Evolutionary conservation across 768 basidiomycete genomes (phyloP).

Genomic region (Pisolithus albus): DNA sequence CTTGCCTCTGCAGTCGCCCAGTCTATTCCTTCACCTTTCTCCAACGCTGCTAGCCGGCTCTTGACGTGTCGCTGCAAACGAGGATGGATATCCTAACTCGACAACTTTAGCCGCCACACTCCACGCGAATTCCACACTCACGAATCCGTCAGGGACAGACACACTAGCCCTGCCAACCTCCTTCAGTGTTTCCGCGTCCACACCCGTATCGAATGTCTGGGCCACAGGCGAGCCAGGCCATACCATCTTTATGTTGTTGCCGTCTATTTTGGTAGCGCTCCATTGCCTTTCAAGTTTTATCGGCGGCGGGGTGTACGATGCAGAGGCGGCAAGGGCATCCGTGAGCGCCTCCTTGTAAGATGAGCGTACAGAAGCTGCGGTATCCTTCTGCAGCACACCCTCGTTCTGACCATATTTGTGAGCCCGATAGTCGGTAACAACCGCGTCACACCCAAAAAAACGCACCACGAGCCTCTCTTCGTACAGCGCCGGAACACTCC

Average conservation of each 20-base stretch:
- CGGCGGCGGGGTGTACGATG: constrained; percentile 41
- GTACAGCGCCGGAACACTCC: constrained; percentile 75
- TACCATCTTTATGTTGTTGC: constrained; percentile 23
- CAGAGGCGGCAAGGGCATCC: constrained; percentile 44
- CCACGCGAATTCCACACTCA: constrained; percentile 31
- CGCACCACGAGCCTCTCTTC: constrained; percentile 71
- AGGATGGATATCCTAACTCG: constrained; percentile 63
- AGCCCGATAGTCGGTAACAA: background rate
- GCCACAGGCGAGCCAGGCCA: constrained; percentile 59
- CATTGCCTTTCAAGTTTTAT: constrained; percentile 66
- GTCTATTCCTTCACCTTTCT: constrained; percentile 67
- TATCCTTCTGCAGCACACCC: constrained; percentile 40
- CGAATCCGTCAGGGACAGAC: constrained; percentile 50
- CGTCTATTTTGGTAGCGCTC: constrained; percentile 26
- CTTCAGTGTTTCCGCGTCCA: constrained; percentile 42
- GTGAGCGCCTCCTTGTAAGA: constrained; percentile 61
- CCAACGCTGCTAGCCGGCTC: constrained; percentile 62
- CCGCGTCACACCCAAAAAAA: constrained; percentile 2
- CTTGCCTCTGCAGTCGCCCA: constrained; percentile 85
- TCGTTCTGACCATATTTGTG: constrained; percentile 11
- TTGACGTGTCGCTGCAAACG: constrained; percentile 76
- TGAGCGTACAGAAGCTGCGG: constrained; percentile 45
- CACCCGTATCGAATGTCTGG: constrained; percentile 61
- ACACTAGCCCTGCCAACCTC: constrained; percentile 68
- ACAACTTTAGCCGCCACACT: background rate